phyloP scores from a whole-genome alignment of 2,329 filamentous ascomycete genomes.

The Beauveria sp. region DNA sequence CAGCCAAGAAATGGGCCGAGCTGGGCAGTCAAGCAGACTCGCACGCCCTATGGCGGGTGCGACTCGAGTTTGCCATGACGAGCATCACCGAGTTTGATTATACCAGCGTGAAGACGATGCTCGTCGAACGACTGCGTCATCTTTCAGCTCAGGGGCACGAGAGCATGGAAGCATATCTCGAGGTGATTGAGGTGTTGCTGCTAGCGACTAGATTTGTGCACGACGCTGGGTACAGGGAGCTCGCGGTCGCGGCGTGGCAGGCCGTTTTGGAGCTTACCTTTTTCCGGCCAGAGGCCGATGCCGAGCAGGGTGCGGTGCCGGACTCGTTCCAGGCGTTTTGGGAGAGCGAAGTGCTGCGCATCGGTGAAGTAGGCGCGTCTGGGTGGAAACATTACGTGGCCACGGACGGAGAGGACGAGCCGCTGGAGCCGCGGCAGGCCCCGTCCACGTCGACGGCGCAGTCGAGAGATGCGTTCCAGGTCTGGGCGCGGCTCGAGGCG shows the following conservation, averaged over 20 bases:
- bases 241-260: conserved; percentile 77
- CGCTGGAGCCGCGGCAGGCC: conserved; percentile 29
- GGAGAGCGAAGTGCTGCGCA: conserved; percentile 73
- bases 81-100: conserved; percentile 60
- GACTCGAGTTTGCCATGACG: conserved; percentile 66
- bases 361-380: conserved; percentile 64
- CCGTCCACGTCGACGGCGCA: not conserved
- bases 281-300: conserved; percentile 40
- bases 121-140: conserved; percentile 41
- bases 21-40: conserved; percentile 19
- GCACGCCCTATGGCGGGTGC: conserved; percentile 63
- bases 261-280: conserved; percentile 66
- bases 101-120: conserved; percentile 54
- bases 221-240: conserved; percentile 71
- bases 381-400: conserved; percentile 59
- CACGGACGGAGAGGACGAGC: conserved; percentile 28
- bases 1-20: conserved; percentile 58
- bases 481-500: conserved; percentile 50
- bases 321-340: conserved; percentile 65
- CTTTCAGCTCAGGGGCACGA: conserved; percentile 8
- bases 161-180: conserved; percentile 13
- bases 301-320: conserved; percentile 19
- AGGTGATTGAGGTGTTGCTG: conserved; percentile 61
- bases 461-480: conserved; percentile 40
- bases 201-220: conserved; percentile 66